phyloP scores from a whole-genome alignment of 352 stramenopile species.

The Phytophthora vignae region DNA sequence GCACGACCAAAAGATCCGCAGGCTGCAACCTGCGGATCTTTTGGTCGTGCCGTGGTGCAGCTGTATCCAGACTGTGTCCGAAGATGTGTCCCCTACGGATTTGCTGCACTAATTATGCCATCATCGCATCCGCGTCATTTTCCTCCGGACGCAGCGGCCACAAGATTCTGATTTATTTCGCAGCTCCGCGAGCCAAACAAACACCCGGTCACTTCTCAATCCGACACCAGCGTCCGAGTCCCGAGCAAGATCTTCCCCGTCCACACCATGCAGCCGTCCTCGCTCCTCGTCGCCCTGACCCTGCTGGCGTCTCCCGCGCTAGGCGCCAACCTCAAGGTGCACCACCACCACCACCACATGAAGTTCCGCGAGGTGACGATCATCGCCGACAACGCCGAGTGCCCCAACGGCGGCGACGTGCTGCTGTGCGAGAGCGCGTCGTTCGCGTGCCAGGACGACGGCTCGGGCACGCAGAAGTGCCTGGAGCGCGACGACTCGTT shows the following conservation, averaged over 20 bases:
- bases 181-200: background rate
- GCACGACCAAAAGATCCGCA: too few species aligned
- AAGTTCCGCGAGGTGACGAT: slow-evolving; percentile 63
- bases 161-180: slow-evolving; percentile 15
- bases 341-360: slow-evolving; percentile 40
- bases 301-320: slow-evolving; percentile 19
- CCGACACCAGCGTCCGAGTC: background rate
- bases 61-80: background rate
- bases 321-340: slow-evolving; percentile 28
- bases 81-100: background rate
- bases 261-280: slow-evolving; percentile 30
- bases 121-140: background rate
- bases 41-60: background rate
- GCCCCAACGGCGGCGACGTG: slow-evolving; percentile 54
- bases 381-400: slow-evolving; percentile 48
- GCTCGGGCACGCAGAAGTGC: slow-evolving; percentile 42
- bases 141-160: background rate
- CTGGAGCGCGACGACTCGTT: slow-evolving; percentile 49
- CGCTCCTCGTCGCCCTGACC: slow-evolving; percentile 26
- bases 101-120: background rate
- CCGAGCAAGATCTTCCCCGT: background rate
- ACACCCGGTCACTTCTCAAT: background rate
- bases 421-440: slow-evolving; percentile 50
- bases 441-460: slow-evolving; percentile 56
- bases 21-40: background rate